Percentiles rank a stretch among this genome's conserved stretches.
These are phyloP conservation scores for Kondoa subrosea DNA, from an alignment of 768 basidiomycete species.

Conservation along the genomic window DNA sequence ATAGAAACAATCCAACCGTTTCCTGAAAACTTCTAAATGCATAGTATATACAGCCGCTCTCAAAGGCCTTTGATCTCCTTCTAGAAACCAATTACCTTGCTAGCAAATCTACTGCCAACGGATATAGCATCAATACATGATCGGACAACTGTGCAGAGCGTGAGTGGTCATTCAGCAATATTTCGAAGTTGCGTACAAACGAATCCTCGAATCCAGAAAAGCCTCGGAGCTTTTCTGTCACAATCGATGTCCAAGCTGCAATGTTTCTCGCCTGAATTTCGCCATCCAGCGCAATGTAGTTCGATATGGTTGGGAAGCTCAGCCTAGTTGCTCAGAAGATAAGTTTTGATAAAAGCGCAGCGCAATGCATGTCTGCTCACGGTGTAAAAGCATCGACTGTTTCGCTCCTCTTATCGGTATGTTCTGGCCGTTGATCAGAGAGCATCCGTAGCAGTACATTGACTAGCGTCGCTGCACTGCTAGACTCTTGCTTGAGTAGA, in stretches of 20 bases:
- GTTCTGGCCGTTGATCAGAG: conserved; percentile 69
- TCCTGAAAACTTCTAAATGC: no score
- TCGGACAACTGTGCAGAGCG: conserved; percentile 79
- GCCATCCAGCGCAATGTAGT: conserved; percentile 71
- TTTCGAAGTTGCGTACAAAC: conserved; percentile 44
- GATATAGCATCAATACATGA: conserved; percentile 81
- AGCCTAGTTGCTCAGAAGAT: conserved; percentile 49
- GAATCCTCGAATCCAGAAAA: conserved; percentile 78
- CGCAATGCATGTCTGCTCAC: conserved; percentile 38
- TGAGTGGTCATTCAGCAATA: no score
- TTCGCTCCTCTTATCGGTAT: conserved; percentile 42
- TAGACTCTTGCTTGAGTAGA: conserved; percentile 92
- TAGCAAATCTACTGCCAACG: conserved; percentile 67
- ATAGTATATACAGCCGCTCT: neutral
- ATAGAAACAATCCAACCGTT: no score
- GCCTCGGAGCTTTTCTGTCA: conserved; percentile 82
- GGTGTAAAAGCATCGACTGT: conserved; percentile 51
- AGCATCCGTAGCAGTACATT: conserved; percentile 88
- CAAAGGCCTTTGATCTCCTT: conserved; percentile 50
- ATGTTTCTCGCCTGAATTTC: conserved; percentile 93
- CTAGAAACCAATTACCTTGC: conserved; percentile 62
- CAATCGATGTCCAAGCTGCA: conserved; percentile 93
- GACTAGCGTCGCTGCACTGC: conserved; percentile 83
- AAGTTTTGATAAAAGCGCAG: conserved; percentile 32
- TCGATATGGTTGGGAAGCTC: conserved; percentile 67